Conservation (phyloP, 1,284 basidiomycete species). For the Phaffia rhodozyma region DNA sequence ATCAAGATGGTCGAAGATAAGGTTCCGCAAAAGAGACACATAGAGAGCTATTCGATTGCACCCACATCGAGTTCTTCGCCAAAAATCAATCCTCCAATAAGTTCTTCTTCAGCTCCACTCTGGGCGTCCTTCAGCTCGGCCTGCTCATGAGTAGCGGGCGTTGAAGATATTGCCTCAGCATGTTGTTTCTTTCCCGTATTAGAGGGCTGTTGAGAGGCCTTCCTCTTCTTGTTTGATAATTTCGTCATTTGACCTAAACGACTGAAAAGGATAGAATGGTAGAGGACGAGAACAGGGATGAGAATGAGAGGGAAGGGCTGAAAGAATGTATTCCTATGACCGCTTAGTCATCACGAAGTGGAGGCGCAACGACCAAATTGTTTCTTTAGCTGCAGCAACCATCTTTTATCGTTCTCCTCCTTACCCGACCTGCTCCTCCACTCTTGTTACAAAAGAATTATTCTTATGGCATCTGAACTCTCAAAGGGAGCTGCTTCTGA, state of each 20-base stretch:
- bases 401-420: not conserved
- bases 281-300: not conserved
- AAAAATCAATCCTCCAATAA: conserved; percentile 13
- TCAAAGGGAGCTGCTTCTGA: not conserved
- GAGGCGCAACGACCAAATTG: no score
- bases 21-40: no score
- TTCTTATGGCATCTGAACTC: not conserved
- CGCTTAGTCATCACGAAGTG: no score
- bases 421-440: not conserved
- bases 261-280: not conserved
- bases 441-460: not conserved
- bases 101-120: conserved; percentile 1
- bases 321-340: no score
- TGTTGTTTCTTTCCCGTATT: not conserved
- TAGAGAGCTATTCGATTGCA: no score
- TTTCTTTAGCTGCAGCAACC: not conserved
- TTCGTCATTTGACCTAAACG: not conserved
- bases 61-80: conserved; percentile 10
- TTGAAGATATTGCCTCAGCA: not conserved
- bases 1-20: no score
- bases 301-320: not conserved
- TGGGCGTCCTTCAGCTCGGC: not conserved
- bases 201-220: not conserved
- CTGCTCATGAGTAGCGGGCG: not conserved
- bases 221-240: conserved; percentile 8